Percentiles rank a stretch among this genome's conserved stretches.
These are phyloP conservation scores for Handroanthus guayacan DNA, from an alignment of 257 asterid species.

Conservation along the genomic window DNA sequence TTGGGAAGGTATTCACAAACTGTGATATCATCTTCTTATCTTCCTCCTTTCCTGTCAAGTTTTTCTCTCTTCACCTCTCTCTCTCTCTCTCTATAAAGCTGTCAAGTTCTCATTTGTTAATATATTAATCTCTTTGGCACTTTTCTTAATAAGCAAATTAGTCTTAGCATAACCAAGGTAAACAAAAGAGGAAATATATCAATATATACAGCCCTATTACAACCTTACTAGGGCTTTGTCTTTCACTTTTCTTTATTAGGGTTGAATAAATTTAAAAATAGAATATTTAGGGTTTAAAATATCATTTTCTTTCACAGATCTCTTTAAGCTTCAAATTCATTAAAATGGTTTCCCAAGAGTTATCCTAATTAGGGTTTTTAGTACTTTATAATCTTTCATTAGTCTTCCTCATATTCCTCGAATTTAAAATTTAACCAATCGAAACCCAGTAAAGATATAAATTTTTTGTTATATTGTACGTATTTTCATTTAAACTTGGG, in stretches of 20 bases:
- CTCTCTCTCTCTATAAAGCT: conserved; percentile 47
- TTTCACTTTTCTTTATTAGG: neutral
- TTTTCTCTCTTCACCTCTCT: conserved; percentile 28
- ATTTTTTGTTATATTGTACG: neutral
- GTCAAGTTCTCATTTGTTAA: conserved; percentile 61
- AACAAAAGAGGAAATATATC: conserved; percentile 42
- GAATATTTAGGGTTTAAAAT: conserved; percentile 26
- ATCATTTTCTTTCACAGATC: neutral
- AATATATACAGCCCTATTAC: conserved; percentile 35
- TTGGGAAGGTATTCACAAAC: conserved; percentile 44
- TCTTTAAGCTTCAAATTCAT: neutral
- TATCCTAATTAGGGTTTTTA: conserved; percentile 57
- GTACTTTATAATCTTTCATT: neutral
- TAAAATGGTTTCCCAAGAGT: neutral
- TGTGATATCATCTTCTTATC: conserved; percentile 55
- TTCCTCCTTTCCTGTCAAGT: conserved; percentile 41
- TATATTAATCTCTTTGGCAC: conserved; percentile 24
- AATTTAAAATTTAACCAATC: neutral
- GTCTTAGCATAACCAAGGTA: conserved; percentile 43
- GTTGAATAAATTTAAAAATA: neutral
- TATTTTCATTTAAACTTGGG: neutral
- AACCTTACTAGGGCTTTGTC: conserved; percentile 43
- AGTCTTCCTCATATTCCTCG: neutral
- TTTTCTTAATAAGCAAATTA: conserved; percentile 39
- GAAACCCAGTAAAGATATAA: neutral